phyloP scores from a whole-genome alignment of 2,329 filamentous ascomycete genomes.

The Botrytis hyacinthi region DNA sequence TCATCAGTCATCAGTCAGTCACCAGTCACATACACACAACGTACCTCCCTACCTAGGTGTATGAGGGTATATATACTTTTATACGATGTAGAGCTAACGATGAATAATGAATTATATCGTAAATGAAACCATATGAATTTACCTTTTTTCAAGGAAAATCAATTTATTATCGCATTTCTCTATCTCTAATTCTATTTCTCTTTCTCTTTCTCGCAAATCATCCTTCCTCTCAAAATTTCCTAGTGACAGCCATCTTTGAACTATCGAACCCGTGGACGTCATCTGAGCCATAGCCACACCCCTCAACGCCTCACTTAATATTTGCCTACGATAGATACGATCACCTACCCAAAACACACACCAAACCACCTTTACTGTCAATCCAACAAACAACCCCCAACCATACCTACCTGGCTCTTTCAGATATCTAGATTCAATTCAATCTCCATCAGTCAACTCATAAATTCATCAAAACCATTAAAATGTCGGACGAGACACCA shows the following conservation, averaged over 20 bases:
- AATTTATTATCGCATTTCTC: background rate
- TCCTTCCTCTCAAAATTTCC: background rate
- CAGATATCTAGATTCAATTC: background rate
- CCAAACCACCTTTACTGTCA: background rate
- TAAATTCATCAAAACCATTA: constrained; percentile 19
- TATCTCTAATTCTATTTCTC: background rate
- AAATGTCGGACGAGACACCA: constrained; percentile 55
- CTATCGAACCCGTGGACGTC: constrained; percentile 17
- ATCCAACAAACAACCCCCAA: background rate
- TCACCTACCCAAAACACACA: background rate
- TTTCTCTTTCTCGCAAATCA: background rate
- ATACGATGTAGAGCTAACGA: background rate
- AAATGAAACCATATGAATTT: background rate
- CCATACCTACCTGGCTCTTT: background rate
- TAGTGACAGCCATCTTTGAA: background rate
- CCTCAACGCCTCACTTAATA: constrained; percentile 8
- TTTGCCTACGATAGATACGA: constrained; percentile 5
- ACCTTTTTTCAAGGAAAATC: no score
- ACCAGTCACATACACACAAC: background rate
- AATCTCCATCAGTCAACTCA: background rate
- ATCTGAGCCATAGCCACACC: constrained; percentile 1
- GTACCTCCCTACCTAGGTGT: background rate
- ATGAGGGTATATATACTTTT: background rate
- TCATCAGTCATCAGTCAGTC: background rate
- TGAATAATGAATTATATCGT: background rate